A percentile compares a stretch with the other conserved stretches of the same genome.
Evolutionary conservation across 345 rosid genomes (phyloP).

Genomic region (Erysimum cheiranthoides): DNA sequence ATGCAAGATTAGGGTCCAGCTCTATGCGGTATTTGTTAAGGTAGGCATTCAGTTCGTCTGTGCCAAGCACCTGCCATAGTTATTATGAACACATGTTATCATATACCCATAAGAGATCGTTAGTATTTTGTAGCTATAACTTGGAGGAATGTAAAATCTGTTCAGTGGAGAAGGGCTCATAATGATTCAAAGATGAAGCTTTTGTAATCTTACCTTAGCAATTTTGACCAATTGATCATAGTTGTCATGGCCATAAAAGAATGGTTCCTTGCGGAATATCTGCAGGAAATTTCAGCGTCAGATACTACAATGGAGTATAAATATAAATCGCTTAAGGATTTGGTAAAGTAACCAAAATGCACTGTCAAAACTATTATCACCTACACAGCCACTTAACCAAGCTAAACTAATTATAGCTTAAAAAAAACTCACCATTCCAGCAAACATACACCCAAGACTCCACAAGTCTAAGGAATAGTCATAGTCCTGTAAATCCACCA

Average conservation of each 20-base stretch:
- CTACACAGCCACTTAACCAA: not conserved
- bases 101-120: not conserved
- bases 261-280: constrained; percentile 99
- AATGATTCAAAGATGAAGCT: constrained; percentile 19
- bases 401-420: constrained; percentile 17
- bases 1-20: constrained; percentile 87
- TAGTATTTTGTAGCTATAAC: constrained; percentile 4
- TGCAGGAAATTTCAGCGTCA: constrained; percentile 54
- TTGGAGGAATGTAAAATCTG: not conserved
- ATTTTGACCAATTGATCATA: constrained; percentile 97
- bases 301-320: constrained; percentile 25
- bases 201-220: constrained; percentile 68
- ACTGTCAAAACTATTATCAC: not conserved
- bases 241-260: constrained; percentile 98
- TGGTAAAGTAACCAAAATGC: not conserved
- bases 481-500: constrained; percentile 96
- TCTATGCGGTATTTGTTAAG: constrained; percentile 84
- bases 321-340: not conserved
- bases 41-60: constrained; percentile 87
- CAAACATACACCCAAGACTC: constrained; percentile 99
- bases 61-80: constrained; percentile 78
- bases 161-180: not conserved
- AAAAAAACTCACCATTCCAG: constrained; percentile 80
- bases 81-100: constrained; percentile 12
- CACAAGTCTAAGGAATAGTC: constrained; percentile 97